Percentiles rank a stretch among this genome's conserved stretches.
Evolutionary conservation across 129 eudicot species (phyloP).

Genomic region (Calendula officinalis): DNA sequence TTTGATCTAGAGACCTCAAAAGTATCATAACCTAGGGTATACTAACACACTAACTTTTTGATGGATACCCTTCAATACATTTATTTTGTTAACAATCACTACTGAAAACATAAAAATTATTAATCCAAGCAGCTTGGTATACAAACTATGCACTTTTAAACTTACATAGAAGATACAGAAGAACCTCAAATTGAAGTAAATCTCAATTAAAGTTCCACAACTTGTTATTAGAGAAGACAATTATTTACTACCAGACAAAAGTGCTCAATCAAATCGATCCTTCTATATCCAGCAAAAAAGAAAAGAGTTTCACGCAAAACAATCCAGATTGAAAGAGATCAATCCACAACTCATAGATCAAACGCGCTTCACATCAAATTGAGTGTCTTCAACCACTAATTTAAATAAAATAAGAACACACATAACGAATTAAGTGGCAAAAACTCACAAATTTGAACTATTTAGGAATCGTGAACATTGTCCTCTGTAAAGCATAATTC

Average conservation of each 20-base stretch:
- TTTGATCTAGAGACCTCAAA: not conserved
- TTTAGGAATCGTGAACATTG: not conserved
- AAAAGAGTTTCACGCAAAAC: conserved; percentile 3
- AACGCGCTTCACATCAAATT: not conserved
- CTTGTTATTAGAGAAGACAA: not conserved
- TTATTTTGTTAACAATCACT: conserved; percentile 3
- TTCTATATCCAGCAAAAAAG: conserved; percentile 7
- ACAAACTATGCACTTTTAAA: not conserved
- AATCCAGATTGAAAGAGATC: not conserved
- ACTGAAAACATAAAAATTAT: not conserved
- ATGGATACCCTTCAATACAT: not conserved
- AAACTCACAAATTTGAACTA: not conserved
- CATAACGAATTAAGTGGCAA: conserved; percentile 3
- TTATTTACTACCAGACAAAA: conserved; percentile 1
- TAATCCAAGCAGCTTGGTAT: conserved; percentile 13
- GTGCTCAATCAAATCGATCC: conserved; percentile 11
- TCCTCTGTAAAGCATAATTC: not conserved
- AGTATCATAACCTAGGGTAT: conserved; percentile 8
- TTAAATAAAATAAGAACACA: not conserved
- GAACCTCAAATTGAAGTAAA: not conserved
- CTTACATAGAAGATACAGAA: conserved; percentile 11
- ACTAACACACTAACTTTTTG: not conserved
- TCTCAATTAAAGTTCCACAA: conserved; percentile 4
- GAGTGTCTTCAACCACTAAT: not conserved
- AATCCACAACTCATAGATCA: conserved; percentile 8